Evolutionary conservation across 1,284 basidiomycete genomes (phyloP).

Genomic region (Cystobasidium slooffiae): DNA sequence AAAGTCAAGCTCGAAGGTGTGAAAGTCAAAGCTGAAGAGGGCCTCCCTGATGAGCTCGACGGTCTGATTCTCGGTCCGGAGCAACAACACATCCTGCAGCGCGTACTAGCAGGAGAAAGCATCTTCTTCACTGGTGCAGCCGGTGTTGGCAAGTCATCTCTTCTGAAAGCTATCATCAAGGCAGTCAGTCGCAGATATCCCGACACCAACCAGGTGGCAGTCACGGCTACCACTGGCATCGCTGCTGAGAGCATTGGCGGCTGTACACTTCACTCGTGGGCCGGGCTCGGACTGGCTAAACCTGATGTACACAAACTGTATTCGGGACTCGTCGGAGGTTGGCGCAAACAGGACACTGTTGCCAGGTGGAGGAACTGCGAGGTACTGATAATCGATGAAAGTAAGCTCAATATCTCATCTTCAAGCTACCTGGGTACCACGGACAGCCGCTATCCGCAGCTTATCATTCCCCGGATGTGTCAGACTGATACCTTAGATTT

Average conservation of each 20-base stretch:
- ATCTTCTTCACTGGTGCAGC: slow-evolving; percentile 51
- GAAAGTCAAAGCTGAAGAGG: background rate
- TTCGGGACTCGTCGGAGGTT: background rate
- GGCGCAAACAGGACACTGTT: background rate
- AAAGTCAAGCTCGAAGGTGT: too few relatives aligned
- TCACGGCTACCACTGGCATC: slow-evolving; percentile 56
- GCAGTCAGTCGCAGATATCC: slow-evolving; percentile 30
- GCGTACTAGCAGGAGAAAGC: slow-evolving; percentile 45
- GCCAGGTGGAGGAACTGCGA: slow-evolving; percentile 70
- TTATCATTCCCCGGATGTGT: too few relatives aligned
- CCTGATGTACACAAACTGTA: background rate
- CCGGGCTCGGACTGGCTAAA: slow-evolving; percentile 32
- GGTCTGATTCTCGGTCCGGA: slow-evolving; percentile 39
- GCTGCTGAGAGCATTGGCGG: slow-evolving; percentile 54
- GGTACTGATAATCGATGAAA: slow-evolving; percentile 62
- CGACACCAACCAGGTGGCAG: slow-evolving; percentile 18
- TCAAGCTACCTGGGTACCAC: background rate
- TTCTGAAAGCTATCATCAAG: slow-evolving; percentile 47
- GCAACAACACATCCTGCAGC: slow-evolving; percentile 47
- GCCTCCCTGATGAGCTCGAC: too few relatives aligned
- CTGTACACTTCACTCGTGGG: slow-evolving; percentile 32
- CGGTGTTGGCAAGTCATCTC: slow-evolving; percentile 52
- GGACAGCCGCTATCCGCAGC: too few relatives aligned
- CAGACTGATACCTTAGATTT: too few relatives aligned
- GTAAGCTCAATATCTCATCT: background rate